Conservation (phyloP, 139 green algal species). For the Chlorokybus atmophyticus region DNA sequence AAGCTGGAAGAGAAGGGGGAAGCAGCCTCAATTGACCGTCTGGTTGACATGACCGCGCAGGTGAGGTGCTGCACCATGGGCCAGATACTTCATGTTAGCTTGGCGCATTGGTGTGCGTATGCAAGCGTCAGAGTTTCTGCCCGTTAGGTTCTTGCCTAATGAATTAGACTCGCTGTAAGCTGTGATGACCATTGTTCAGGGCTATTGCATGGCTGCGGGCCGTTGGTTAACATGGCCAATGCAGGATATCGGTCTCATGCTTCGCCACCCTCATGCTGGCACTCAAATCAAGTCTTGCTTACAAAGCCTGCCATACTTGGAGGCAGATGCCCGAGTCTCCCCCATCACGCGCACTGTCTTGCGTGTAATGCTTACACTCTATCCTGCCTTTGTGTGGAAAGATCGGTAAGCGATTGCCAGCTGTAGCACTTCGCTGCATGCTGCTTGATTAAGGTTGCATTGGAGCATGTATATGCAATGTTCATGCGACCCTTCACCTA, state of each 20-base stretch:
- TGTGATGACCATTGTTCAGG: too few species aligned
- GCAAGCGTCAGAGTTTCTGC: too few species aligned
- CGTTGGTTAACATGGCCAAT: too few species aligned
- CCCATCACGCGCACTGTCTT: slow-evolving; percentile 92
- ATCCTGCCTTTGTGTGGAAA: slow-evolving; percentile 62
- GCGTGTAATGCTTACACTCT: slow-evolving; percentile 57
- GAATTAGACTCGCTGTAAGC: too few species aligned
- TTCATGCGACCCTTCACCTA: background rate
- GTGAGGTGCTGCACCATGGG: too few species aligned
- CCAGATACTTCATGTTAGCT: too few species aligned
- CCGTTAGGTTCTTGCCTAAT: too few species aligned
- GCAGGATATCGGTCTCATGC: slow-evolving; percentile 65
- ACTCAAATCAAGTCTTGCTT: too few species aligned
- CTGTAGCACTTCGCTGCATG: background rate
- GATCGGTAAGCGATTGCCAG: slow-evolving; percentile 33
- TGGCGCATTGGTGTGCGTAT: too few species aligned
- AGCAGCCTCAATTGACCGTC: slow-evolving; percentile 49
- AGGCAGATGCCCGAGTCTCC: slow-evolving; percentile 59
- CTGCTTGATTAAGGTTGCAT: slow-evolving; percentile 1
- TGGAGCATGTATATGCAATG: background rate
- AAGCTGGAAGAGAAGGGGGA: slow-evolving; percentile 65
- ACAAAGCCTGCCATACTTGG: slow-evolving; percentile 57
- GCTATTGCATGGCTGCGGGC: too few species aligned
- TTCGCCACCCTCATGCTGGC: slow-evolving; percentile 66
- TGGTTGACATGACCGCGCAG: slow-evolving; percentile 69